Evolutionary conservation across 768 basidiomycete species (phyloP).

Genomic region (Suillus brevipes): DNA sequence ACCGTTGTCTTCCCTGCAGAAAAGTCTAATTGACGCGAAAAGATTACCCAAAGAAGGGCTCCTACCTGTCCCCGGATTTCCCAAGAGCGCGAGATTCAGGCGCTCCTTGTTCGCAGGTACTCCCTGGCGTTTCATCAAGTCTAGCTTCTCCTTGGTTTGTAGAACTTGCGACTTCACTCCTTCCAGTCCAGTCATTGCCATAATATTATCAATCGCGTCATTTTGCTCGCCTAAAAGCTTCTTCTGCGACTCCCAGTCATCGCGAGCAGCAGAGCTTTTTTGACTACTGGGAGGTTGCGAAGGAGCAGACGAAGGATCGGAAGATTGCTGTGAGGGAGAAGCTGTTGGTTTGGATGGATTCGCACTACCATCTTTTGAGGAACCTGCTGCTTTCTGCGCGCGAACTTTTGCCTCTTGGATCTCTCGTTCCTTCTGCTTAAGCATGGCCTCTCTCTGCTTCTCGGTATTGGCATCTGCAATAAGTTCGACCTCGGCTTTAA

Average conservation of each 20-base stretch:
- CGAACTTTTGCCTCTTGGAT: constrained; percentile 30
- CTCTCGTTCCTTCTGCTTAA: constrained; percentile 44
- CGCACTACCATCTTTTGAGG: background rate
- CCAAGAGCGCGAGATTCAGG: constrained; percentile 57
- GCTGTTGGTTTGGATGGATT: background rate
- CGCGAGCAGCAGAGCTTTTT: constrained; percentile 1
- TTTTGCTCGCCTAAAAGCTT: constrained; percentile 48
- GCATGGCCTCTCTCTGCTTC: constrained; percentile 32
- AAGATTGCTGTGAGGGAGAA: background rate
- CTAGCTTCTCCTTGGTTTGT: constrained; percentile 52
- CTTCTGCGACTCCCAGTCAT: constrained; percentile 56
- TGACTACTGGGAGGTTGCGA: background rate
- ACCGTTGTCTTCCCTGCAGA: constrained; percentile 60
- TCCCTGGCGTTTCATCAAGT: constrained; percentile 45
- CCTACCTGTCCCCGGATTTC: constrained; percentile 70
- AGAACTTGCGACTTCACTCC: constrained; percentile 55
- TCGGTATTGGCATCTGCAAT: constrained; percentile 35
- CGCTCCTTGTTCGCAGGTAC: constrained; percentile 47
- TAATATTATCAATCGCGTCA: constrained; percentile 51
- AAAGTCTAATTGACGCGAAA: background rate
- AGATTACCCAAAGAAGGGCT: background rate
- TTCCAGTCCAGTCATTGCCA: constrained; percentile 63
- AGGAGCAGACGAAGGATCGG: background rate
- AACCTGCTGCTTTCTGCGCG: background rate
- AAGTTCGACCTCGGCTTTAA: constrained; percentile 30